Evolutionary conservation across 139 green algal species (phyloP).

Genomic region (Chara braunii): DNA sequence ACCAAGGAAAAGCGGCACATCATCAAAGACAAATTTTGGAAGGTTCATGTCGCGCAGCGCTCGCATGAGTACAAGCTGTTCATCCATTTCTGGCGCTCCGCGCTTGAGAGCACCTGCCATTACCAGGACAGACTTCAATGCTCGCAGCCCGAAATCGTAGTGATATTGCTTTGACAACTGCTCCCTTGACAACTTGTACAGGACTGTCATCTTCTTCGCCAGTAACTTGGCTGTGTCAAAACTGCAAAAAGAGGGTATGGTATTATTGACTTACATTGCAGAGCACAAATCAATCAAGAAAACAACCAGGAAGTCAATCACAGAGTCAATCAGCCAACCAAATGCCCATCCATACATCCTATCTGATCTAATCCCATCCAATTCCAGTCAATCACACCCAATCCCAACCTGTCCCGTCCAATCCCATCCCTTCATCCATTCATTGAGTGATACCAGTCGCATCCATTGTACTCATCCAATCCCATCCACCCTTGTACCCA

Average conservation of each 20-base stretch:
- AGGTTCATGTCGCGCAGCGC: slow-evolving; percentile 83
- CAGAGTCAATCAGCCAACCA: no score
- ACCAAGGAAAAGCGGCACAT: slow-evolving; percentile 77
- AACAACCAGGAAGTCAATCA: no score
- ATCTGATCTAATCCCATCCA: no score
- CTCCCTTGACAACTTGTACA: slow-evolving; percentile 73
- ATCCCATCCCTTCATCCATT: no score
- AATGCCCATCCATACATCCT: no score
- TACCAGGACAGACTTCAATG: slow-evolving; percentile 71
- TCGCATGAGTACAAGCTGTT: slow-evolving; percentile 74
- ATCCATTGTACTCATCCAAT: no score
- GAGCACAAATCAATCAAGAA: no score
- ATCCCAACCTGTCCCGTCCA: no score
- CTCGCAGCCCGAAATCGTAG: slow-evolving; percentile 78
- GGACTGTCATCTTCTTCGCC: slow-evolving; percentile 82
- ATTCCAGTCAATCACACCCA: no score
- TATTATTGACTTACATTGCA: slow-evolving; percentile 79
- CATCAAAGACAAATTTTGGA: slow-evolving; percentile 81
- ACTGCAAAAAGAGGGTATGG: slow-evolving; percentile 79
- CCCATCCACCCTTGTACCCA: no score
- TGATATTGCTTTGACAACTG: slow-evolving; percentile 79
- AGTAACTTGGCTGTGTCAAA: slow-evolving; percentile 70
- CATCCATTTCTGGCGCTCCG: slow-evolving; percentile 58
- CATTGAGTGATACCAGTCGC: no score
- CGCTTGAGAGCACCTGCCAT: slow-evolving; percentile 78